Evolutionary conservation across 352 stramenopile genomes (phyloP).

Genomic region (Globisporangium ultimum): DNA sequence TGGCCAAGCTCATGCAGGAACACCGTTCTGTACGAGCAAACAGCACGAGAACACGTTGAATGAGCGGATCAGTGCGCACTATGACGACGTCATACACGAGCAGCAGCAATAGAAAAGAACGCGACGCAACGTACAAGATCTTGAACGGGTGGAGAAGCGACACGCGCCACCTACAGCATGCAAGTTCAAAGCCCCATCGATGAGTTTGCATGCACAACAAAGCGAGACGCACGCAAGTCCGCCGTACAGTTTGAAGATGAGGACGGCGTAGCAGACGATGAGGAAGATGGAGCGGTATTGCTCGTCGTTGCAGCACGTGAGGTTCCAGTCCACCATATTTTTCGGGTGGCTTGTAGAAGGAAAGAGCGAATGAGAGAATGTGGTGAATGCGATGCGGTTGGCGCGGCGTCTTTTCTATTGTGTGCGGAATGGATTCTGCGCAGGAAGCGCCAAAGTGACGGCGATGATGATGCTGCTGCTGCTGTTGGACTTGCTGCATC

Average conservation of each 20-base stretch:
- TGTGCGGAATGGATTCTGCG: too few relatives aligned
- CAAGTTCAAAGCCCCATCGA: neutral
- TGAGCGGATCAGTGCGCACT: too few relatives aligned
- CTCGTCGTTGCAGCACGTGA: slow-evolving; percentile 87
- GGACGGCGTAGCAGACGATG: slow-evolving; percentile 79
- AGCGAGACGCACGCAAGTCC: neutral
- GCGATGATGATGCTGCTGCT: too few relatives aligned
- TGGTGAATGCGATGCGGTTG: too few relatives aligned
- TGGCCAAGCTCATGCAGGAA: slow-evolving; percentile 87
- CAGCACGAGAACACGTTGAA: neutral
- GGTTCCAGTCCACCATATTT: slow-evolving; percentile 42
- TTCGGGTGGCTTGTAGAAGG: too few relatives aligned
- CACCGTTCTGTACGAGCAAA: slow-evolving; percentile 49
- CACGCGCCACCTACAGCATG: slow-evolving; percentile 71
- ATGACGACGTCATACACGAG: neutral
- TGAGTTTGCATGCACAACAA: neutral
- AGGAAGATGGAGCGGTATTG: slow-evolving; percentile 87
- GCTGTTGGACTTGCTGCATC: too few relatives aligned
- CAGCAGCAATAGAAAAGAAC: neutral
- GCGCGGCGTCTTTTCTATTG: too few relatives aligned
- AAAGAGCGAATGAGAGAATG: too few relatives aligned
- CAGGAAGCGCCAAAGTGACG: too few relatives aligned
- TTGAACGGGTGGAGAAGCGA: slow-evolving; percentile 87
- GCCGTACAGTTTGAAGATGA: slow-evolving; percentile 83
- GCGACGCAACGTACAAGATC: slow-evolving; percentile 59